Base-by-base conservation (phyloP, 2,329 filamentous ascomycete genomes). In the Hypoxylon sp. region DNA sequence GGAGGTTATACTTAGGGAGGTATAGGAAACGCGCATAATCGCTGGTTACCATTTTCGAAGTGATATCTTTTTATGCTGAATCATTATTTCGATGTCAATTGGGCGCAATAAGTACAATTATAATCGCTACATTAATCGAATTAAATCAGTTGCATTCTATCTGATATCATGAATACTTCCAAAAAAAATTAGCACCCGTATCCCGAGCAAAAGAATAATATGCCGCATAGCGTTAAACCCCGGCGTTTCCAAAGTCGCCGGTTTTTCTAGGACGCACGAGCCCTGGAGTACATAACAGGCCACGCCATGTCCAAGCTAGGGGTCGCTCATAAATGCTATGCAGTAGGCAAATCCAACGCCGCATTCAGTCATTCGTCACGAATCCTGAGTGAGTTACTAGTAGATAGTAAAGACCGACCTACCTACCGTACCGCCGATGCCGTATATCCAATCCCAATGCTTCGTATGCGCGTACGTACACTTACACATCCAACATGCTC, bases 401-500 rank as follows among this genome's bases (percentile, higher is more conserved):
- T n/a, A n/a, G n/a, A n/a, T n/a, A n/a, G 34, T 41, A 58, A 52
- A 47, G 51, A 57, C 47, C 32, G 46, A 54, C n/a, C n/a, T n/a
- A 25, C 40, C 29, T 29, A 38, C 30, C 36, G 4, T 20, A 29
- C 17, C 47, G 16, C 7, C 17, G 21, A 19, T 35, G 5, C 11
- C 34, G 35, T 42, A 12, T 3, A 30, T 37, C 19, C 19, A 21
- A 43, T 15, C 13, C 15, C 20, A 5, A 38, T 42, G 17, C n/a
- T 12, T 27, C 19, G 8, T 8, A 19, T 13, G 3, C 11, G 25
- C 13, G 65, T 67, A 84, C 9, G 84, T 13, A 4, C 11, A 29
- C 13, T 65, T 67, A 84, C 9, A 84, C 63, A 60, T 84, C 81
- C 60, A 84, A 59, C 81, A 84, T 84, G 63, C 81, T 84, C 61